Evolutionary conservation across 1,139 yeast species (phyloP), one percentile per base, ranked within the genome.

Genomic region (Blastobotrys aristatus): DNA sequence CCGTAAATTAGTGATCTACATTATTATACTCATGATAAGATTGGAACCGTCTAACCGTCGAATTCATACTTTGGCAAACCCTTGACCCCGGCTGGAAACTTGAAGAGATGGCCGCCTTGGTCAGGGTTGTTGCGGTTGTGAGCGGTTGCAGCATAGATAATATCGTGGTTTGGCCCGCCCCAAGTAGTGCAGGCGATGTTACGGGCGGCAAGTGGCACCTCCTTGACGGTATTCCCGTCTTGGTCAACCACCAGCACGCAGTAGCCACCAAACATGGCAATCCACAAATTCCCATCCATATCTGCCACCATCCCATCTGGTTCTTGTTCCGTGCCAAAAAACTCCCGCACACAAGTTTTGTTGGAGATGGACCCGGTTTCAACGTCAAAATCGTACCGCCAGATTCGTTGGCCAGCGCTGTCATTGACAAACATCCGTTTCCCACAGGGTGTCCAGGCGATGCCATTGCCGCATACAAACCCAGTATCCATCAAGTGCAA

Each of bases 301-400:
- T 85, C 82, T 55, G 83, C 67, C 21, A 82, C 74, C 57, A 84
- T 73, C 31, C 97, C 97, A 65, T 88, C 97, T 0, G 96, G 96
- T 59, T 80, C 92, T 2, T 66, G 63, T 46, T 66, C 66, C 2
- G 67, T 53, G 14, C 69, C 67, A 36, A 65, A 66, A 30, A 75
- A 81, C 67, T 54, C 50, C 24, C 44, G 40, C 32, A 74, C 75
- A 16, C 62, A 51, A 36, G 64, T 58, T 47, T 75, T 73, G 59
- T 79, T 74, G 31, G 72, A 54, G 40, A 81, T 62, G 17, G 58
- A 60, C 40, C 79, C 79, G 2, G 74, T 65, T 14, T 61, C 67
- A 36, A 61, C 53, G 59, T 82, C 79, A 59, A 76, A 82, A 61
- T 83, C 84, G 59, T 73, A 84, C 52, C 72, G 70, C 75, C 80